Evolutionary conservation across 176 grass and related monocot species (phyloP).

Genomic region (Musa itinerans): DNA sequence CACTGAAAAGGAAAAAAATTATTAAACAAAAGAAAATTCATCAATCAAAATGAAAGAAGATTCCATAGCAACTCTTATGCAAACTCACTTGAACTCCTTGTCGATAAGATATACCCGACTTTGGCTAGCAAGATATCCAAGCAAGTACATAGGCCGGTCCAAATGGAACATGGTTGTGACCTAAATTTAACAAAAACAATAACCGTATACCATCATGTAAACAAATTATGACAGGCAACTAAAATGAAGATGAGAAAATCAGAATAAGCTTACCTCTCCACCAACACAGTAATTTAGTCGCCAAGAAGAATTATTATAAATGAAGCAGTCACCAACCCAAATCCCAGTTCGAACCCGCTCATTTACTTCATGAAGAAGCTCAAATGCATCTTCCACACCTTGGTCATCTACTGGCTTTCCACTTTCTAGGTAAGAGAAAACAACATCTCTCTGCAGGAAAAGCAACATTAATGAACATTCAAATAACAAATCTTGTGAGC

Average conservation of each 20-base stretch:
- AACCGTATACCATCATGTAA: background rate
- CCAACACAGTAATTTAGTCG: conserved; percentile 60
- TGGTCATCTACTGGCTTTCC: conserved; percentile 42
- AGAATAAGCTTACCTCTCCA: conserved; percentile 37
- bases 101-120: conserved; percentile 68
- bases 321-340: conserved; percentile 68
- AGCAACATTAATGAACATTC: background rate
- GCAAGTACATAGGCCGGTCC: conserved; percentile 63
- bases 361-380: conserved; percentile 62
- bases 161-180: conserved; percentile 71
- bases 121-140: conserved; percentile 62
- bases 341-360: conserved; percentile 29
- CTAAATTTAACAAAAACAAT: conserved; percentile 21
- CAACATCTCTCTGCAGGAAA: conserved; percentile 43
- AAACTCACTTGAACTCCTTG: conserved; percentile 50
- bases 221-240: background rate
- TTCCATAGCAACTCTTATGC: background rate
- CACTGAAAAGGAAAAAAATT: conserved; percentile 52
- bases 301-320: conserved; percentile 64
- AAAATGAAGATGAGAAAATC: background rate
- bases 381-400: conserved; percentile 70
- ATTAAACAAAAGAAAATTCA: conserved; percentile 33
- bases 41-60: background rate
- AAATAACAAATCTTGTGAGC: background rate
- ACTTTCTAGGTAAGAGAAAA: conserved; percentile 51